Evolutionary conservation across 331 rosid genomes (phyloP).

Genomic region (Cydonia oblonga): DNA sequence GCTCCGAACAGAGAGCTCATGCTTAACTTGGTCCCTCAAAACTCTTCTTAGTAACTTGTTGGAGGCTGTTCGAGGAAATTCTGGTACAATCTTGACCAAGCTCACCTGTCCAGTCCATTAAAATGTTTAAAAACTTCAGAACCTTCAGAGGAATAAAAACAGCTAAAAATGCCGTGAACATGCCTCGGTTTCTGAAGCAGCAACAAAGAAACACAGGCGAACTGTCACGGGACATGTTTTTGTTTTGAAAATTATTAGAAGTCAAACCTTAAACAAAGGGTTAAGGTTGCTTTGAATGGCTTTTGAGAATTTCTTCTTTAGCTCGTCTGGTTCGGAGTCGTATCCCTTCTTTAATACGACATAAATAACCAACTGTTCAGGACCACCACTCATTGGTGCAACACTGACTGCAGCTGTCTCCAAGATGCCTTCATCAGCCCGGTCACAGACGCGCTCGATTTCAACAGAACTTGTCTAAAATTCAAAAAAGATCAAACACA

Average conservation of each 20-base stretch:
- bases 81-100: slow-evolving; percentile 41
- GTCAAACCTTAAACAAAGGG: slow-evolving; percentile 71
- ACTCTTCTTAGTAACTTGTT: slow-evolving; percentile 76
- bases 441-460: slow-evolving; percentile 68
- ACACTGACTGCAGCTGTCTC: slow-evolving; percentile 70
- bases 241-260: background rate
- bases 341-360: slow-evolving; percentile 56
- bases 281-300: slow-evolving; percentile 73
- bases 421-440: slow-evolving; percentile 47
- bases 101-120: slow-evolving; percentile 40
- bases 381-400: slow-evolving; percentile 52
- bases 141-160: background rate
- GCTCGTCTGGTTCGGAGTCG: slow-evolving; percentile 29
- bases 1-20: slow-evolving; percentile 45
- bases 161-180: background rate
- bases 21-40: slow-evolving; percentile 69
- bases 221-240: background rate
- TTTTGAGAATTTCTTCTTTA: slow-evolving; percentile 44
- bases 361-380: slow-evolving; percentile 53
- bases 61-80: slow-evolving; percentile 76
- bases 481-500: background rate
- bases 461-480: slow-evolving; percentile 77
- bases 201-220: background rate
- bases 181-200: background rate
- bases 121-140: background rate